phyloP scores from a whole-genome alignment of 495 filamentous ascomycete genomes.

The Neurospora discreta region DNA sequence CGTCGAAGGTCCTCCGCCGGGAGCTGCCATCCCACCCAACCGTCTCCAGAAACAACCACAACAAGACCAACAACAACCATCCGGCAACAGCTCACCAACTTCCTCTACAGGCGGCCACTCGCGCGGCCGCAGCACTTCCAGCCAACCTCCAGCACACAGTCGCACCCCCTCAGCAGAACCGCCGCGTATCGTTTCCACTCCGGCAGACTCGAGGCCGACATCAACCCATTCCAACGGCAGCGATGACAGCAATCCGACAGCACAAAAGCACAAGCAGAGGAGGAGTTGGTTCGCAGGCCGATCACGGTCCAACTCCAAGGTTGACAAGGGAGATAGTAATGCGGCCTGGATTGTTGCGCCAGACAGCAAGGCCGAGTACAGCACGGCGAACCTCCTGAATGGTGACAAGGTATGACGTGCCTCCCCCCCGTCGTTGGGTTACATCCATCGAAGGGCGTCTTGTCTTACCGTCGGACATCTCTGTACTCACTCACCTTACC shows the following conservation, averaged over 20 bases:
- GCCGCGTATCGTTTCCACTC: neutral
- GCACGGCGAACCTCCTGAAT: constrained; percentile 41
- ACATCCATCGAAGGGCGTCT: neutral
- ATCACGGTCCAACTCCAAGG: constrained; percentile 31
- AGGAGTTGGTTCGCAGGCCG: constrained; percentile 35
- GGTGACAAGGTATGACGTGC: constrained; percentile 45
- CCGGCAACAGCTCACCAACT: neutral
- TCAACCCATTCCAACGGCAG: constrained; percentile 6
- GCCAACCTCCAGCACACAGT: neutral
- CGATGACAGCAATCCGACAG: constrained; percentile 23
- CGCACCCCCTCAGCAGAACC: neutral
- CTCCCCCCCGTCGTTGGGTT: neutral
- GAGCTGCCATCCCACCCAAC: neutral
- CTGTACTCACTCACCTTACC: neutral
- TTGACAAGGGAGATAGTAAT: constrained; percentile 13
- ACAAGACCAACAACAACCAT: neutral
- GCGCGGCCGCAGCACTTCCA: neutral
- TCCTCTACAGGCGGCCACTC: neutral
- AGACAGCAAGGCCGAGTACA: constrained; percentile 50
- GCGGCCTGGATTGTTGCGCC: constrained; percentile 54
- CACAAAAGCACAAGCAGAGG: constrained; percentile 19
- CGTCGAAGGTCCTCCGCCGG: neutral
- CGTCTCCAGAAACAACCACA: neutral
- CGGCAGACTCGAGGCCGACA: constrained; percentile 13
- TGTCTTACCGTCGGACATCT: neutral